Conservation (phyloP, 306 rosid genomes). For the Sicyos edulis region DNA sequence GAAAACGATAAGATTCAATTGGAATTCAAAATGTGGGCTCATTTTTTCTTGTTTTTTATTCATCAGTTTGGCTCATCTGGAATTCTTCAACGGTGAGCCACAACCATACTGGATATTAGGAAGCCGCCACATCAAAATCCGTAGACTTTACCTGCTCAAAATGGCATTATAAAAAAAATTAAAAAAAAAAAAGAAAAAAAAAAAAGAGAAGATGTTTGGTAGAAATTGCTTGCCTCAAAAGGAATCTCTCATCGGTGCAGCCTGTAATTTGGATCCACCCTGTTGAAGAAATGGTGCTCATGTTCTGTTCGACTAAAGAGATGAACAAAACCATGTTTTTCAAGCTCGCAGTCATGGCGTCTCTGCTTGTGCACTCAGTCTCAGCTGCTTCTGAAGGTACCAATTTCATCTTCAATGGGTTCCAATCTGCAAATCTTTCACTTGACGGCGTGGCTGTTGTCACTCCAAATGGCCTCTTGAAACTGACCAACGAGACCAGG, state of each 20-base stretch:
- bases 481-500: conserved; percentile 45
- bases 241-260: neutral
- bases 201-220: neutral
- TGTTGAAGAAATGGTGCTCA: neutral
- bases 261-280: neutral
- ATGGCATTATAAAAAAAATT: no score
- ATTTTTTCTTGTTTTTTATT: neutral
- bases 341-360: neutral
- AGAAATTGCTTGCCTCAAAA: neutral
- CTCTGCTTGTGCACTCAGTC: neutral
- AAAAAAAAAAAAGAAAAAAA: neutral
- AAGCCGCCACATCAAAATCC: neutral
- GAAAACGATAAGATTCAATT: neutral
- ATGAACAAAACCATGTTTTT: neutral
- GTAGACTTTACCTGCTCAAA: neutral
- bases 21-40: neutral
- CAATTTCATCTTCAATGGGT: conserved; percentile 43
- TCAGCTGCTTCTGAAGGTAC: conserved; percentile 28
- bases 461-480: conserved; percentile 39
- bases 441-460: conserved; percentile 41
- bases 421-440: conserved; percentile 29
- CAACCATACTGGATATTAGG: neutral
- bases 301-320: neutral
- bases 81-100: conserved; percentile 9
- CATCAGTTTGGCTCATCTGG: neutral